Conservation (phyloP, 2,329 filamentous ascomycete species). For the Lachnellula cervina region DNA sequence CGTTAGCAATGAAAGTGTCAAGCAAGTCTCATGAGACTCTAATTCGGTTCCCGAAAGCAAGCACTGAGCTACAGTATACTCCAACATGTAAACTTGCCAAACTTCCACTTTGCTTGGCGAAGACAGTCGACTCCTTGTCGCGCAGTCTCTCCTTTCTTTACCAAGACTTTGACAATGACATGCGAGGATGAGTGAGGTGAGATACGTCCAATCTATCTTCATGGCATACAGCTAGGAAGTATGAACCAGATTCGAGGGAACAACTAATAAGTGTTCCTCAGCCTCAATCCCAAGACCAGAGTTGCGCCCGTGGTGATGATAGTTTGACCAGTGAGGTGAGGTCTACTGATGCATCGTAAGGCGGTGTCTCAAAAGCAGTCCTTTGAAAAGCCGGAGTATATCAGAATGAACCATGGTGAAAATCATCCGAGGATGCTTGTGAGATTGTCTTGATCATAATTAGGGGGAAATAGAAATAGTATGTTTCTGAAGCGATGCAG, state of each 20-base stretch:
- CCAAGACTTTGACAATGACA: conserved; percentile 33
- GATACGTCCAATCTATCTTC: conserved; percentile 24
- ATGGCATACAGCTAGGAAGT: not conserved
- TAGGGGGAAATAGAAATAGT: too few species aligned
- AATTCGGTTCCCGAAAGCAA: conserved; percentile 9
- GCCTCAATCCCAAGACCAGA: conserved; percentile 36
- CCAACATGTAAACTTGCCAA: conserved; percentile 13
- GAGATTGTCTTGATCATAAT: too few species aligned
- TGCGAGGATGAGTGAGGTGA: conserved; percentile 37
- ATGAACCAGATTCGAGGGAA: not conserved
- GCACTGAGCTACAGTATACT: not conserved
- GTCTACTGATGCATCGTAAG: not conserved
- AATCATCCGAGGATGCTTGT: too few species aligned
- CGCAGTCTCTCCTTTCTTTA: conserved; percentile 43
- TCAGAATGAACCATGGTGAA: not conserved
- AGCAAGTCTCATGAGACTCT: conserved; percentile 33
- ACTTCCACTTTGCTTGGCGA: conserved; percentile 8
- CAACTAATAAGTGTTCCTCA: conserved; percentile 28
- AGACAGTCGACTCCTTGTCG: conserved; percentile 20
- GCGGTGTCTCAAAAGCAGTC: not conserved
- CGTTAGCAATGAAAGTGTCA: conserved; percentile 38
- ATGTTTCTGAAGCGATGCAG: too few species aligned
- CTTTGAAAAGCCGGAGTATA: not conserved
- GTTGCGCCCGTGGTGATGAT: conserved; percentile 33
- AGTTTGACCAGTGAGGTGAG: conserved; percentile 26